These are phyloP conservation scores for Aspergillus bridgeri DNA, from an alignment of 495 filamentous ascomycete species.

Conservation along the genomic window DNA sequence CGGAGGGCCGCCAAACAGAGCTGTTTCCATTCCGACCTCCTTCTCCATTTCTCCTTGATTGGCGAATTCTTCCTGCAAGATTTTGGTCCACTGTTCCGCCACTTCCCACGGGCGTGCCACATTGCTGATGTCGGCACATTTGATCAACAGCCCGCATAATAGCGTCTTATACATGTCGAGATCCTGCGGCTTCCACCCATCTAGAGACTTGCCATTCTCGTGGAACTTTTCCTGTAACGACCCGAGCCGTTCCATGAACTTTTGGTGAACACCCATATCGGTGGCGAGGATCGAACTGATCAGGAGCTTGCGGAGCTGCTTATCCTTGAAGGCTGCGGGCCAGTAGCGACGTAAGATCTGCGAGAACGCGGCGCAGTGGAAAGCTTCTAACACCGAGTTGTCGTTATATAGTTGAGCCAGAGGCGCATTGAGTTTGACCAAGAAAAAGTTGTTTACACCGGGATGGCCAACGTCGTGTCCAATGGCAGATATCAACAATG, in stretches of 20 bases:
- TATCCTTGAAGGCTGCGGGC: slow-evolving; percentile 73
- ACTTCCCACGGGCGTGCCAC: slow-evolving; percentile 82
- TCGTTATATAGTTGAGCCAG: slow-evolving; percentile 98
- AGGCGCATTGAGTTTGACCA: slow-evolving; percentile 88
- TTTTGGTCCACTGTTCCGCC: slow-evolving; percentile 82
- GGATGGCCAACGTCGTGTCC: slow-evolving; percentile 98
- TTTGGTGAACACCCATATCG: slow-evolving; percentile 94
- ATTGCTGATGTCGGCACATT: slow-evolving; percentile 98
- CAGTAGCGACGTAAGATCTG: slow-evolving; percentile 93
- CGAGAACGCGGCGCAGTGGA: slow-evolving; percentile 95
- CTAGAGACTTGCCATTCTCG: slow-evolving; percentile 53
- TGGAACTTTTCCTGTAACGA: slow-evolving; percentile 72
- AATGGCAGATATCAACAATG: slow-evolving; percentile 87
- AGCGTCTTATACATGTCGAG: slow-evolving; percentile 71
- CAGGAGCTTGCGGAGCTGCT: slow-evolving; percentile 78
- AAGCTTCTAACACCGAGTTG: slow-evolving; percentile 92
- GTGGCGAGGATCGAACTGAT: slow-evolving; percentile 95
- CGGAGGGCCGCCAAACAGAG: slow-evolving; percentile 78
- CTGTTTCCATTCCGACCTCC: slow-evolving; percentile 80
- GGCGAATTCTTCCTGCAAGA: slow-evolving; percentile 89
- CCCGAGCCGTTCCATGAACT: slow-evolving; percentile 84
- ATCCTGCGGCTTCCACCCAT: slow-evolving; percentile 69
- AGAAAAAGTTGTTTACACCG: slow-evolving; percentile 95
- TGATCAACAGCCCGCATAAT: slow-evolving; percentile 85
- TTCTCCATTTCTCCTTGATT: slow-evolving; percentile 89